phyloP scores from a whole-genome alignment of 2,329 filamentous ascomycete genomes.

The Diaporthe capsici region DNA sequence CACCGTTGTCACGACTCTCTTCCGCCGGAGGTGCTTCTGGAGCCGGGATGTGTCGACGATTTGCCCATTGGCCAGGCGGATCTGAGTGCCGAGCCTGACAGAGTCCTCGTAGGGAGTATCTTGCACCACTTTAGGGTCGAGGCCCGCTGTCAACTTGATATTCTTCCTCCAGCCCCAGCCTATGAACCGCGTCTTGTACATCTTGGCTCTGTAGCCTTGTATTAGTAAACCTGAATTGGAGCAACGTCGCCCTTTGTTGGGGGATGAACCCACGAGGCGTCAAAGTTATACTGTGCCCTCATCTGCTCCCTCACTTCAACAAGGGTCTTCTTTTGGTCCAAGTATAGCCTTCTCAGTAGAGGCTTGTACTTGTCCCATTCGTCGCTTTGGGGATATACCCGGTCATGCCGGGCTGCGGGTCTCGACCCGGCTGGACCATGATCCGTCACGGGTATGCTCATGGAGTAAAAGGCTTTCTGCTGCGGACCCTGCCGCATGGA shows the following conservation, averaged over 20 bases:
- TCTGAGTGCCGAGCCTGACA: neutral
- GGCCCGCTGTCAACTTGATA: slow-evolving; percentile 13
- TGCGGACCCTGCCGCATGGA: neutral
- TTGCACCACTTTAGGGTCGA: slow-evolving; percentile 17
- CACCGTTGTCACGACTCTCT: neutral
- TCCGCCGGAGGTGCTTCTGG: slow-evolving; percentile 23
- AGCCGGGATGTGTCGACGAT: slow-evolving; percentile 18
- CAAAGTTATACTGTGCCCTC: neutral
- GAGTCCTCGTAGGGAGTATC: neutral
- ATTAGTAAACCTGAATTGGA: neutral
- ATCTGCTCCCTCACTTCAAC: neutral
- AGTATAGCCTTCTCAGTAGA: neutral
- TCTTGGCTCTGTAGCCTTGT: neutral
- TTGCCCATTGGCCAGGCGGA: slow-evolving; percentile 29
- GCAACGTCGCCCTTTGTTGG: no score
- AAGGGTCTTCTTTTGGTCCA: slow-evolving; percentile 13
- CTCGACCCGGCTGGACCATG: neutral
- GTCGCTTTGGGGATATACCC: neutral
- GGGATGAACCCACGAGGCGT: neutral
- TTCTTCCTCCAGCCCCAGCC: slow-evolving; percentile 35
- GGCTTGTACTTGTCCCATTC: slow-evolving; percentile 8
- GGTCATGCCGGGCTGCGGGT: no score
- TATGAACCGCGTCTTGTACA: slow-evolving; percentile 29
- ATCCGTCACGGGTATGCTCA: neutral
- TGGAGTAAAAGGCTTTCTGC: neutral